Conservation (phyloP, 192 early-diverging fungal genomes). For the Coemansia sp. region DNA sequence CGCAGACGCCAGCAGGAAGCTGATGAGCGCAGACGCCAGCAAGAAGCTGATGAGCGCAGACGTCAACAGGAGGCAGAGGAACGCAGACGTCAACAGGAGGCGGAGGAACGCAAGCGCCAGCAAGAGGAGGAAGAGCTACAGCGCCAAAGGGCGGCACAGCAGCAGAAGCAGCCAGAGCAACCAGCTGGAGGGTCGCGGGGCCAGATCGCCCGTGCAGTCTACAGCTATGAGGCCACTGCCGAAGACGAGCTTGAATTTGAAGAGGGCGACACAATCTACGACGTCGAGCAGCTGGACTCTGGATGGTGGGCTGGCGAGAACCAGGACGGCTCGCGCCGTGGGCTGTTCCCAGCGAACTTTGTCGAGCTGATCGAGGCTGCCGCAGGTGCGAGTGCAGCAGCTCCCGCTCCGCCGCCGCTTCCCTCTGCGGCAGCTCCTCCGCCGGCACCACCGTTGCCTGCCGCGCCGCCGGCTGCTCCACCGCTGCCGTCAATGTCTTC, state of each 20-base stretch:
- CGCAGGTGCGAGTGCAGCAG: not conserved
- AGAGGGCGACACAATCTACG: constrained; percentile 77
- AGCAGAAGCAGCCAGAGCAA: constrained; percentile 10
- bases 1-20: constrained; percentile 44
- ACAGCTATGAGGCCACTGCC: constrained; percentile 72
- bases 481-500: not conserved
- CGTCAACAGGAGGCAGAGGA: constrained; percentile 18
- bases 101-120: constrained; percentile 18
- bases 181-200: constrained; percentile 13
- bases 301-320: constrained; percentile 91
- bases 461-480: constrained; percentile 7
- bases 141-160: constrained; percentile 23
- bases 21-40: constrained; percentile 15
- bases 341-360: constrained; percentile 80
- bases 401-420: constrained; percentile 1
- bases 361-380: constrained; percentile 55
- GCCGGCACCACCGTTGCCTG: not conserved
- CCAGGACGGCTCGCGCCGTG: constrained; percentile 65
- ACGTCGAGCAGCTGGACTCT: constrained; percentile 77
- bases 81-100: constrained; percentile 18
- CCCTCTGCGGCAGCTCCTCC: not conserved
- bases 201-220: constrained; percentile 57
- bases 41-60: constrained; percentile 16
- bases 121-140: constrained; percentile 30
- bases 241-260: constrained; percentile 79